Conservation (phyloP, 176 grass and related monocot genomes). For the Juncus effusus region DNA sequence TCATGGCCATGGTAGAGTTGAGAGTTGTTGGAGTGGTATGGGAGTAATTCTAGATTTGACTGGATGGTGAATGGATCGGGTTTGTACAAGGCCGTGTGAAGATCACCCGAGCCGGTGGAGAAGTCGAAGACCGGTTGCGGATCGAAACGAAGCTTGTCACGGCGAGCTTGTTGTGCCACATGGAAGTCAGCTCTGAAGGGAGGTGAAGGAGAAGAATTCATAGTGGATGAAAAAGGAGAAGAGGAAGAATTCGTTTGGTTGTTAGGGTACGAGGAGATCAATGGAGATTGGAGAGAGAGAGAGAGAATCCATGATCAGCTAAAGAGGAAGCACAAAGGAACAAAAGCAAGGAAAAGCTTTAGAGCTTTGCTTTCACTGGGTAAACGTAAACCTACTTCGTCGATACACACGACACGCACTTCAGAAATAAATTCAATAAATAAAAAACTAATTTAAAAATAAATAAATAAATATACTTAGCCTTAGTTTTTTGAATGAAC, state of each 20-base stretch:
- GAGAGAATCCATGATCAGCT: slow-evolving; percentile 16
- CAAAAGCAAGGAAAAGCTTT: slow-evolving; percentile 14
- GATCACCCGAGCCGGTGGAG: background rate
- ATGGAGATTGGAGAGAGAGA: background rate
- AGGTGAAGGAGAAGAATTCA: background rate
- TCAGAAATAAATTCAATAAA: too few relatives aligned
- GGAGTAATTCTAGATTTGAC: slow-evolving; percentile 11
- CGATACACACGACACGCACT: too few relatives aligned
- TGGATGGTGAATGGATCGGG: slow-evolving; percentile 4
- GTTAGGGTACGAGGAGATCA: slow-evolving; percentile 12
- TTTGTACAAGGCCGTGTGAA: slow-evolving; percentile 11
- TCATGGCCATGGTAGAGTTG: slow-evolving; percentile 26
- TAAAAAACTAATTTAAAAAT: too few relatives aligned
- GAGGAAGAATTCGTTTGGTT: slow-evolving; percentile 1
- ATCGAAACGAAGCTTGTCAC: slow-evolving; percentile 45
- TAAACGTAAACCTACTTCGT: too few relatives aligned
- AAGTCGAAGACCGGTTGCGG: background rate
- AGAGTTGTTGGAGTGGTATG: slow-evolving; percentile 2
- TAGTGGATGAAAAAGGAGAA: background rate
- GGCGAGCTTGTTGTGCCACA: slow-evolving; percentile 52
- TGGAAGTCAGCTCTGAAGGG: slow-evolving; percentile 18
- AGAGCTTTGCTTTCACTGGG: slow-evolving; percentile 22
- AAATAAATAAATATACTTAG: too few relatives aligned
- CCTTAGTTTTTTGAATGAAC: too few relatives aligned
- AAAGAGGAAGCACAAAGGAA: background rate